Percentiles rank a stretch among this genome's conserved stretches.
Evolutionary conservation across 108 stramenopile species (phyloP).

Genomic region (Skeletonema potamos): DNA sequence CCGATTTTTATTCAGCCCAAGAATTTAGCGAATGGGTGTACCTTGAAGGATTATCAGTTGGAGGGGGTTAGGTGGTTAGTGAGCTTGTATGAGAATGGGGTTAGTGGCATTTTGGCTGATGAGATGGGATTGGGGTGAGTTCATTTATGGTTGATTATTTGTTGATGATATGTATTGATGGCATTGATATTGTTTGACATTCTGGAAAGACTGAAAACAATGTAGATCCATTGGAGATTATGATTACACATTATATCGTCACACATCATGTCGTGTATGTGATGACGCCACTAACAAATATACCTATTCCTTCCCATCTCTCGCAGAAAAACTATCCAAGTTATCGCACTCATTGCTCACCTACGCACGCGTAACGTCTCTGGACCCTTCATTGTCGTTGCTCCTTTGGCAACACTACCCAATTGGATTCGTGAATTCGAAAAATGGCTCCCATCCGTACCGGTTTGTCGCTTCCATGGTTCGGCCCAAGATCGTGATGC

Average conservation of each 20-base stretch:
- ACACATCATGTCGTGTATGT: background rate
- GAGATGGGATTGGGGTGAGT: conserved; percentile 83
- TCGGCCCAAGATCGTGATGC: conserved; percentile 77
- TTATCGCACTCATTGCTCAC: conserved; percentile 93
- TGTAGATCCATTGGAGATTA: background rate
- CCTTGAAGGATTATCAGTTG: conserved; percentile 85
- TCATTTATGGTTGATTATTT: background rate
- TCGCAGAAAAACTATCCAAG: conserved; percentile 93
- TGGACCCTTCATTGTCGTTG: conserved; percentile 94
- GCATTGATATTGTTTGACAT: background rate
- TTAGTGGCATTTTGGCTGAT: conserved; percentile 98
- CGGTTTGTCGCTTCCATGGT: conserved; percentile 95
- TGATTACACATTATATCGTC: too few species aligned
- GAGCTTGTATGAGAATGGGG: conserved; percentile 96
- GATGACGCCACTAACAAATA: background rate
- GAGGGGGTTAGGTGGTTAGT: conserved; percentile 96
- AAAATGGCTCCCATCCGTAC: conserved; percentile 92
- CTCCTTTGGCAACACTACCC: conserved; percentile 97
- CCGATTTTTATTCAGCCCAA: conserved; percentile 85
- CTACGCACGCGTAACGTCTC: conserved; percentile 83
- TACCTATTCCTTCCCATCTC: background rate
- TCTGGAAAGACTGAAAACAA: too few species aligned
- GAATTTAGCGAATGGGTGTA: conserved; percentile 72
- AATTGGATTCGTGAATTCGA: conserved; percentile 97
- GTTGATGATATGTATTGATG: conserved; percentile 1